A percentile compares a stretch with the other conserved stretches of the same genome.
phyloP scores from a whole-genome alignment of 495 filamentous ascomycete genomes.

The Rhizodiscina lignyota region DNA sequence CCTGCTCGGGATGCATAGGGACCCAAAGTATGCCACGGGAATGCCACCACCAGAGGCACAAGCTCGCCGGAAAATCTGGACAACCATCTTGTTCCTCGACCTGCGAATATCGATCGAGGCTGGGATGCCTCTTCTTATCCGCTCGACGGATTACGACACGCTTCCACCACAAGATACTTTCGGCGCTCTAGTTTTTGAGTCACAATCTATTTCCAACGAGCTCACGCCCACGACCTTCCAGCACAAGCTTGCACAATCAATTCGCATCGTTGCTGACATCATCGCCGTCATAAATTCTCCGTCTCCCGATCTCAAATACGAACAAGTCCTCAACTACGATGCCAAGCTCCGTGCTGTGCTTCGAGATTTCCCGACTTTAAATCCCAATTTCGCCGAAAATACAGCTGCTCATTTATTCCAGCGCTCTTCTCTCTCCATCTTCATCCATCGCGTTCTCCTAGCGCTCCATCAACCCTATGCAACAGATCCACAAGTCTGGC shows the following conservation, averaged over 20 bases:
- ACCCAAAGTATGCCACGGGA: neutral
- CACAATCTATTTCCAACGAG: neutral
- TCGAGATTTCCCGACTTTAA: neutral
- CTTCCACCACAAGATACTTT: neutral
- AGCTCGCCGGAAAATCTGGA: neutral
- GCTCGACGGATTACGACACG: neutral
- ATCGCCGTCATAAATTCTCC: neutral
- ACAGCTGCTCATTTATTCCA: neutral
- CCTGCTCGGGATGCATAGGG: neutral
- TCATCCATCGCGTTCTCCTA: neutral
- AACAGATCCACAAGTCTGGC: neutral
- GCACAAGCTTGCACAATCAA: neutral
- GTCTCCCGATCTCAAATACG: neutral
- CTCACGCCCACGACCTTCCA: neutral
- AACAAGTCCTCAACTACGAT: neutral
- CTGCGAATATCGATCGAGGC: neutral
- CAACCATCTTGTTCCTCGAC: constrained; percentile 1
- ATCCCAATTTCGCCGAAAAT: neutral
- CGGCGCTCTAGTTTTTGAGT: neutral
- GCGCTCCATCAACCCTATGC: neutral
- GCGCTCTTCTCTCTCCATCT: neutral
- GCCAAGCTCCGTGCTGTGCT: neutral
- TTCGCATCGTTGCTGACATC: neutral
- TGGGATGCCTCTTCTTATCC: neutral
- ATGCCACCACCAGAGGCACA: neutral